A percentile compares a stretch with the other conserved stretches of the same genome.
Conservation (phyloP, 2,329 filamentous ascomycete genomes). For the Fusarium lateritium region DNA sequence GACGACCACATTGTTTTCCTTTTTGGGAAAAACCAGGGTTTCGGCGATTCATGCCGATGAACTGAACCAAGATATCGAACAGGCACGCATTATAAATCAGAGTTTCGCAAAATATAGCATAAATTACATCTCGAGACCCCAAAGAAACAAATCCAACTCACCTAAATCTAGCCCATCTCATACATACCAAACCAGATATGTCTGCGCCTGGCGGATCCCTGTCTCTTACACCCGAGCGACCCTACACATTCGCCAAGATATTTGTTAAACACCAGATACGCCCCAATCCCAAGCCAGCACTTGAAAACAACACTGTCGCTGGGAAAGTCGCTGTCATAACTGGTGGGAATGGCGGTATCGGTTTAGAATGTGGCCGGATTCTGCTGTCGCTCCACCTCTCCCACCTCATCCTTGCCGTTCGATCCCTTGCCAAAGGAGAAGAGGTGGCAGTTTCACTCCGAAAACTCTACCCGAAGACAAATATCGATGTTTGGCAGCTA, state of each 20-base stretch:
- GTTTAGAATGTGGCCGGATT: slow-evolving; percentile 9
- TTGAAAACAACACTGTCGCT: neutral
- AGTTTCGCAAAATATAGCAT: too few relatives aligned
- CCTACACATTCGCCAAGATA: neutral
- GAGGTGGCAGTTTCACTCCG: neutral
- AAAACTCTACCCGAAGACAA: rapidly evolving
- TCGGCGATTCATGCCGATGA: too few relatives aligned
- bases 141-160: too few relatives aligned
- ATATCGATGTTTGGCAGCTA: slow-evolving; percentile 4
- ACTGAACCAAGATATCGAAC: too few relatives aligned
- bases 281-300: slow-evolving; percentile 3
- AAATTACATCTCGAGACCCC: too few relatives aligned
- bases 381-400: neutral
- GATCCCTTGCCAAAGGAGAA: slow-evolving; percentile 1
- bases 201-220: too few relatives aligned
- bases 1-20: too few relatives aligned
- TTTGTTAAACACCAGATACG: neutral
- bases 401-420: slow-evolving; percentile 11
- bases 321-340: neutral
- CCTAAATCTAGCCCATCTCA: too few relatives aligned
- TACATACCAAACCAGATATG: too few relatives aligned
- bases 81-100: too few relatives aligned
- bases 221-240: too few relatives aligned
- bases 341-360: slow-evolving; percentile 3
- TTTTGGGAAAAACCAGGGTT: too few relatives aligned